Evolutionary conservation across 768 basidiomycete species (phyloP).

Genomic region (Cystobasidiopsis lactophilus): DNA sequence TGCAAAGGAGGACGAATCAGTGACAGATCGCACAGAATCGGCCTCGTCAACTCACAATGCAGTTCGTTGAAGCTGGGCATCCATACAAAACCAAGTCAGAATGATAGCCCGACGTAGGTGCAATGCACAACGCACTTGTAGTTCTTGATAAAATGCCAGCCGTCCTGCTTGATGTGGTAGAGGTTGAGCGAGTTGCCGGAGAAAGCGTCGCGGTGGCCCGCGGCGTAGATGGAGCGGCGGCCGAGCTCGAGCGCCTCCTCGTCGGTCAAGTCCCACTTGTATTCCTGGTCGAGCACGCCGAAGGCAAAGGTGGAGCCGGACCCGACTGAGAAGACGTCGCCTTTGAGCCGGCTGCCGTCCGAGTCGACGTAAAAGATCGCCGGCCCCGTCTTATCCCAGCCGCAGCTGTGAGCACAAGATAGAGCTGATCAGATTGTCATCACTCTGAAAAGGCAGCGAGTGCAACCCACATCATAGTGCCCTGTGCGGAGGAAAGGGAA

Average conservation of each 20-base stretch:
- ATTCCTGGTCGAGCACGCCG: constrained; percentile 57
- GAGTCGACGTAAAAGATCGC: constrained; percentile 94
- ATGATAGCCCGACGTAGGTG: too few species aligned
- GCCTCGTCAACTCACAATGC: too few species aligned
- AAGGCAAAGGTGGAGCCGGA: constrained; percentile 57
- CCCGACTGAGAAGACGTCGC: constrained; percentile 94
- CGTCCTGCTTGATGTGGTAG: constrained; percentile 81
- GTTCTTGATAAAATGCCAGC: constrained; percentile 66
- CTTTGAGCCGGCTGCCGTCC: constrained; percentile 83
- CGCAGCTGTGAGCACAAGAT: constrained; percentile 31
- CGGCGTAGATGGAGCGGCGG: constrained; percentile 80
- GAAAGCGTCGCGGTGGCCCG: constrained; percentile 87
- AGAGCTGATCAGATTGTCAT: too few species aligned
- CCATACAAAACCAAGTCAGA: too few species aligned
- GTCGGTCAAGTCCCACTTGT: constrained; percentile 74
- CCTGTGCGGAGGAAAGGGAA: constrained; percentile 31
- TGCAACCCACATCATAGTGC: constrained; percentile 74
- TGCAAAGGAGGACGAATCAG: too few species aligned
- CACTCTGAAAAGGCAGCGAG: too few species aligned
- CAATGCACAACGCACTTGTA: too few species aligned
- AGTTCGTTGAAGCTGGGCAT: too few species aligned
- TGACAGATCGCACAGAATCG: too few species aligned
- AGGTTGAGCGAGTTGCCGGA: constrained; percentile 91
- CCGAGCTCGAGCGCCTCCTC: constrained; percentile 89
- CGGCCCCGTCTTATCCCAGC: constrained; percentile 98